Conservation (phyloP, 164 flowering plant species). For the Vitis labrusca region DNA sequence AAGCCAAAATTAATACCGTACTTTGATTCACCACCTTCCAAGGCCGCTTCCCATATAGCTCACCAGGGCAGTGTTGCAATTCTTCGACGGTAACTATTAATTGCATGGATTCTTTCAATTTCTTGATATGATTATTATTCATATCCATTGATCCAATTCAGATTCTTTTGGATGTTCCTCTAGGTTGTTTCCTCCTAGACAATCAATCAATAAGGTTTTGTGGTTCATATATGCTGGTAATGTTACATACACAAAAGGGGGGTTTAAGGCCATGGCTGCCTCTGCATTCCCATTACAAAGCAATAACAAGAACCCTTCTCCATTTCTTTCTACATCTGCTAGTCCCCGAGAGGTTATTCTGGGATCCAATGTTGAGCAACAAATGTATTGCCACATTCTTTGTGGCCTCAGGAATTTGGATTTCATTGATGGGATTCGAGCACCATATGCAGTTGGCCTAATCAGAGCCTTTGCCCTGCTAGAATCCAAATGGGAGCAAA, state of each 20-base stretch:
- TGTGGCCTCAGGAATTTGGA: constrained; percentile 41
- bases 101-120: neutral
- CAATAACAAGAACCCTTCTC: constrained; percentile 13
- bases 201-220: constrained; percentile 26
- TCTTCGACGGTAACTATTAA: constrained; percentile 23
- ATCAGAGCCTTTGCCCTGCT: constrained; percentile 34
- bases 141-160: neutral
- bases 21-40: constrained; percentile 37
- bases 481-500: constrained; percentile 44
- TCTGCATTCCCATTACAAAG: constrained; percentile 36
- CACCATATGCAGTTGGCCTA: constrained; percentile 46
- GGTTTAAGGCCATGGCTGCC: constrained; percentile 48
- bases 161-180: neutral
- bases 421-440: constrained; percentile 30
- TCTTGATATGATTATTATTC: neutral
- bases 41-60: constrained; percentile 29
- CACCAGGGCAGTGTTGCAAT: constrained; percentile 31
- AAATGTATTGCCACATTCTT: constrained; percentile 57
- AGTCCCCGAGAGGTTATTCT: constrained; percentile 44
- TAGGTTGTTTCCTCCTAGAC: constrained; percentile 41
- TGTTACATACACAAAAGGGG: constrained; percentile 37
- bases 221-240: constrained; percentile 40
- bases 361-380: constrained; percentile 38
- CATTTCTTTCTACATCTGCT: constrained; percentile 9
- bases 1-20: constrained; percentile 47